These are phyloP conservation scores for Moniliophthora roreri DNA, from an alignment of 1,284 basidiomycete species.

Conservation along the genomic window DNA sequence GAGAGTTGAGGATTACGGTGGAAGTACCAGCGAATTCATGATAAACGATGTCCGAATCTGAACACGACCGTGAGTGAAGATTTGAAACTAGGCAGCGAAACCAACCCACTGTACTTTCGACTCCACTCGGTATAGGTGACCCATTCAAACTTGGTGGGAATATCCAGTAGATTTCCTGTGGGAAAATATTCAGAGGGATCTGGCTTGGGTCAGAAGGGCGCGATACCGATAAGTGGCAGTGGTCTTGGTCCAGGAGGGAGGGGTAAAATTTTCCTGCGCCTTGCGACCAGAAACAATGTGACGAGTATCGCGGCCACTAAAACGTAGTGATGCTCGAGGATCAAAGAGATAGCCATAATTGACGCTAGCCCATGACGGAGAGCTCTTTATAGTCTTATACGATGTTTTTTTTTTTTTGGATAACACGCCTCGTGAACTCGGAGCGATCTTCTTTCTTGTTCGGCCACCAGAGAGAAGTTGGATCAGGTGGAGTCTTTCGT, in stretches of 20 bases:
- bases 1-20: conserved; percentile 12
- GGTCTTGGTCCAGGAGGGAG: background rate
- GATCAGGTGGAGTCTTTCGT: too few relatives aligned
- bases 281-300: too few relatives aligned
- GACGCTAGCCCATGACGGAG: too few relatives aligned
- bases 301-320: too few relatives aligned
- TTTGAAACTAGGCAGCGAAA: background rate
- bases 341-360: too few relatives aligned
- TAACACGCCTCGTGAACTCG: too few relatives aligned
- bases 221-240: background rate
- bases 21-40: conserved; percentile 4
- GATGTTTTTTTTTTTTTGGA: too few relatives aligned
- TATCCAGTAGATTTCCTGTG: background rate
- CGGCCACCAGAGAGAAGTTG: too few relatives aligned
- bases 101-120: background rate
- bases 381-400: too few relatives aligned
- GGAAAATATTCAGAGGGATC: background rate
- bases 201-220: background rate
- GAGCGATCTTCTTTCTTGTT: too few relatives aligned
- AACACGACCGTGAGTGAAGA: background rate
- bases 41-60: conserved; percentile 1
- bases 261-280: background rate
- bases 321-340: too few relatives aligned
- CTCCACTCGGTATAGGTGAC: background rate
- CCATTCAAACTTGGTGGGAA: background rate